Evolutionary conservation across 257 asterid species (phyloP).

Genomic region (Solanum lycopersicoides): DNA sequence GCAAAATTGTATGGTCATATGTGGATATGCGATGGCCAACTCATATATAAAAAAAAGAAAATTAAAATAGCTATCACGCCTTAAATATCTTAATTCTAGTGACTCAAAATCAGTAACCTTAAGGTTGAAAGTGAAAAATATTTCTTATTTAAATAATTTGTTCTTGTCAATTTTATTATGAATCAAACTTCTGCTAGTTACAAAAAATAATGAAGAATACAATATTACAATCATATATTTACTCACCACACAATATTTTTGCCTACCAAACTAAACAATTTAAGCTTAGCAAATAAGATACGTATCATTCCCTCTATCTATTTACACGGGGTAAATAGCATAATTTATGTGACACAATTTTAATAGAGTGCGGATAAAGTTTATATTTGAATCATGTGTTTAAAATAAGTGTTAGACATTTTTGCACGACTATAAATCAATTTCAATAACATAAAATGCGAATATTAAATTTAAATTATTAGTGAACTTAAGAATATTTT

Average conservation of each 20-base stretch:
- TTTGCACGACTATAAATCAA: neutral
- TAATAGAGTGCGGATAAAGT: accelerated
- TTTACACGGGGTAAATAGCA: too few relatives aligned
- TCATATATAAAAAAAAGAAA: neutral
- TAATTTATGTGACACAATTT: neutral
- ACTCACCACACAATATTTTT: neutral
- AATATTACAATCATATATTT: neutral
- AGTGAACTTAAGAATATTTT: neutral
- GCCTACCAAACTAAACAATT: neutral
- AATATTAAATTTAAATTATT: neutral
- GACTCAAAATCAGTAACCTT: too few relatives aligned
- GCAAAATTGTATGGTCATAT: neutral
- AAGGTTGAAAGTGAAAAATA: too few relatives aligned
- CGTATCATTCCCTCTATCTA: neutral
- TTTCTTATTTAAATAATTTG: too few relatives aligned
- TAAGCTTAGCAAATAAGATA: neutral
- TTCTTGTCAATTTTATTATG: too few relatives aligned
- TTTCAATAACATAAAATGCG: neutral
- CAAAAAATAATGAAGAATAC: neutral
- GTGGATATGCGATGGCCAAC: neutral
- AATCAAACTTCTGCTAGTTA: neutral
- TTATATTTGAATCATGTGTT: neutral
- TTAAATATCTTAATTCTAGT: too few relatives aligned
- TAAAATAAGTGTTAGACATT: neutral
- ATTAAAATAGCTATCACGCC: neutral